phyloP scores from a whole-genome alignment of 2,329 filamentous ascomycete species.

The Decorospora gaudefroyi region DNA sequence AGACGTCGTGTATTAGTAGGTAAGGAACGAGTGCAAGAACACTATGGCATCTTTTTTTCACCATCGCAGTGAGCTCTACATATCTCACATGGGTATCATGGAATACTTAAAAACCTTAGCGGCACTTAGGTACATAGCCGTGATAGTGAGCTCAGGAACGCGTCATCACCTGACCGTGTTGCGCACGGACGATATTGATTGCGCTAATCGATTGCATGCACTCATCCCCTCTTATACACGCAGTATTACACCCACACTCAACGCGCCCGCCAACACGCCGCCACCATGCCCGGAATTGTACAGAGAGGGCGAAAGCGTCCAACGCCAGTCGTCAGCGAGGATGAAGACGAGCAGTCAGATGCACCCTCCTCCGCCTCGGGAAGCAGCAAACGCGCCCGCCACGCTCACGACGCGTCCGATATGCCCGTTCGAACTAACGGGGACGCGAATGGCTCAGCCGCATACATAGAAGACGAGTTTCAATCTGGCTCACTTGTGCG shows the following conservation, averaged over 20 bases:
- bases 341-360: conserved; percentile 29
- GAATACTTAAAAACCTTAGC: too few relatives aligned
- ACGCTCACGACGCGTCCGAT: conserved; percentile 38
- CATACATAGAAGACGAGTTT: conserved; percentile 27
- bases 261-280: not conserved
- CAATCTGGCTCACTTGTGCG: conserved; percentile 84
- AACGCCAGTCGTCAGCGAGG: conserved; percentile 25
- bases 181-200: conserved; percentile 7
- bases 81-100: too few relatives aligned
- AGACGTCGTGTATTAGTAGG: conserved; percentile 24
- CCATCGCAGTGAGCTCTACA: too few relatives aligned
- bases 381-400: conserved; percentile 42
- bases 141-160: too few relatives aligned
- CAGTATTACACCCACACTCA: conserved; percentile 1
- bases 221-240: conserved; percentile 2
- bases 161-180: conserved; percentile 24
- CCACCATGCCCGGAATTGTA: conserved; percentile 37
- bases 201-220: conserved; percentile 5
- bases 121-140: too few relatives aligned
- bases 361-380: conserved; percentile 27
- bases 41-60: not conserved
- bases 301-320: conserved; percentile 32
- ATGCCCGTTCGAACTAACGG: conserved; percentile 13
- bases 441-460: conserved; percentile 1
- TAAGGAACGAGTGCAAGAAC: not conserved